phyloP scores from a whole-genome alignment of 164 flowering plant genomes.

The Kalanchoe fedtschenkoi region DNA sequence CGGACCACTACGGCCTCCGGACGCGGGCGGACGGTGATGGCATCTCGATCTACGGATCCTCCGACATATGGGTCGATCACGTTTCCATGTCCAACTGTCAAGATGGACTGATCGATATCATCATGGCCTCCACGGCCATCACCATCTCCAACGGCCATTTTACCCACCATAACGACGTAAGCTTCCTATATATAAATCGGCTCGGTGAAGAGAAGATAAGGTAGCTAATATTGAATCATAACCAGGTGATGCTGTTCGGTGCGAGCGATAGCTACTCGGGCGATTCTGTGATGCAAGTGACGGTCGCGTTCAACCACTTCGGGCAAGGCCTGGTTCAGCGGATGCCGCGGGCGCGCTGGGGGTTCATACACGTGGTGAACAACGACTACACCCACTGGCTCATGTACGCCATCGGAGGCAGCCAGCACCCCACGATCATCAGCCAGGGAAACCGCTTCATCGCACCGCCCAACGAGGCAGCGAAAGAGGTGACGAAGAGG shows the following conservation, averaged over 20 bases:
- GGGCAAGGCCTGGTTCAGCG: slow-evolving; percentile 60
- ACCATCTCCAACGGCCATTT: slow-evolving; percentile 76
- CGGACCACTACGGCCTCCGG: slow-evolving; percentile 34
- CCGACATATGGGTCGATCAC: slow-evolving; percentile 62
- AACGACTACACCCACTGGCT: slow-evolving; percentile 76
- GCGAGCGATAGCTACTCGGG: slow-evolving; percentile 31
- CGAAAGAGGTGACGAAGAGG: slow-evolving; percentile 65
- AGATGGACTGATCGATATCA: slow-evolving; percentile 57
- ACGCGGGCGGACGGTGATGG: slow-evolving; percentile 57
- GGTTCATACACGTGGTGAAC: slow-evolving; percentile 64
- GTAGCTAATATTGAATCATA: neutral
- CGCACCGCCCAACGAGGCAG: slow-evolving; percentile 27
- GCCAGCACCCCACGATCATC: slow-evolving; percentile 55
- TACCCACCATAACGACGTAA: slow-evolving; percentile 60
- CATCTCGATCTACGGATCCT: slow-evolving; percentile 43
- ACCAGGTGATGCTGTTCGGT: slow-evolving; percentile 68
- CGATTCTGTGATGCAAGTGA: slow-evolving; percentile 54
- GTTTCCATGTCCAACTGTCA: slow-evolving; percentile 41
- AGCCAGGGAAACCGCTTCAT: slow-evolving; percentile 77
- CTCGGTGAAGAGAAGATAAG: neutral
- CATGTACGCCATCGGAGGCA: slow-evolving; percentile 88
- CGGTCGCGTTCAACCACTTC: slow-evolving; percentile 67
- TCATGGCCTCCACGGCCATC: slow-evolving; percentile 56
- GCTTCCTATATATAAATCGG: neutral
- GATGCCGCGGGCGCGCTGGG: slow-evolving; percentile 73